Evolutionary conservation across 345 rosid species (phyloP), one percentile per base, ranked within the genome.

Genomic region (Lagerstroemia speciosa): DNA sequence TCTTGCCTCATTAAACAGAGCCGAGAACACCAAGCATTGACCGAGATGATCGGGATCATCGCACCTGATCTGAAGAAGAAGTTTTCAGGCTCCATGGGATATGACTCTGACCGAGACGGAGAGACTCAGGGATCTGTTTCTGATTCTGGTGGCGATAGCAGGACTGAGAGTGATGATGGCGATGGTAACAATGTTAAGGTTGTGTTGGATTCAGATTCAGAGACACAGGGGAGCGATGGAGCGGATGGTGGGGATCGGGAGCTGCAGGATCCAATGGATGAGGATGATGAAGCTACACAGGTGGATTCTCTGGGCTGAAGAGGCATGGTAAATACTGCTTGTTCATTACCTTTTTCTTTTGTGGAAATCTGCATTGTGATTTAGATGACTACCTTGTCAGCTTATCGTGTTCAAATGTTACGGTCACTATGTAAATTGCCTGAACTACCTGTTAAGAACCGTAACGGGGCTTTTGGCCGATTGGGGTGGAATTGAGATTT

Each of bases 1-100:
- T 78, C 87, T 75, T 66, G 78, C 76, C 58, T 58, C 67, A 43
- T 65, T 45, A 76, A 71, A 65, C 70, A 61, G 32, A 80, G 72
- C 66, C 77, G 46, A 65, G 86, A 85, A 70, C 78, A 31, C 63
- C 83, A 53, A 75, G 89, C 76, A 57, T 71, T 84, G 76, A 81
- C 84, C 45, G 84, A 83, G 79, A 82, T 86, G 89, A 83, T 81
- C 52, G 87, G 87, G 37, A 87, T 86, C 63, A 87, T 83, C 41
- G 88, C 86, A 37, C 89, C 91, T 53, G 86, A 85, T 71, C 63
- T 81, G 46, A 89, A 83, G 71, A 89, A 78, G 57, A 81, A 79
- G 64, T 86, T 85, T 73, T 68, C 63, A 50, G 78, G 65, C 40
- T 76, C 72, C 27, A 58, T 46, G 64, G 76, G 74, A 55, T 67